Evolutionary conservation across 176 grass and related monocot genomes (phyloP), one percentile per base, ranked within the genome.

Genomic region (Musa schizocarpa): DNA sequence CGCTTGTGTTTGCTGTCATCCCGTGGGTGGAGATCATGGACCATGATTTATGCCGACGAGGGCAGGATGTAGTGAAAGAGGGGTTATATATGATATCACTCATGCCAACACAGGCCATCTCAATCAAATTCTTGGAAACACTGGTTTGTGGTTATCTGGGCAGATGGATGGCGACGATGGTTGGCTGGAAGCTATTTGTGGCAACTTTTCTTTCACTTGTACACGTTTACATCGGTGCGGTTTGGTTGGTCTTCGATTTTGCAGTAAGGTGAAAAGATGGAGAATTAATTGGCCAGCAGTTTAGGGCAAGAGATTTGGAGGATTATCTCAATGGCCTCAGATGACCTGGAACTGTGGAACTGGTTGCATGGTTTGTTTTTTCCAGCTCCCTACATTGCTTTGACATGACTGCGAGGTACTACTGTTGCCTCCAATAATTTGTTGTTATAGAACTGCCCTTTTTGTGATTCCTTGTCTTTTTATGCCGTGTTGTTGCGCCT

Each of bases 1-100:
- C 90, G 0, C 90, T 97, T 34, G 54, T 97, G 24, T 90, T 97
- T 78, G 92, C 94, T 8, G 84, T 97, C 69, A 87, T 92, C 61
- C 94, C 94, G 20, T 97, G 88, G 94, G 90, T 93, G 71, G 86
- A 87, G 50, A 76, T 92, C 62, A 97, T 97, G 90, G 88, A 93
- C 81, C 86, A 83, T 71, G 87, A 90, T 85, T 85, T 24, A 0
- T 84, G 83, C 12, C 81, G 77, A 4, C 87, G 81, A 77, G 89
- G 87, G 74, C 80, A 74, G 22, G 87, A 92, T 86, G 58, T 82
- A 22, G 87, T 92, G 73, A 92, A 92, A 79, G 90, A 97, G 87
- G 94, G 94, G 54, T 93, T 87, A 66, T 89, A 86, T 74, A 83
- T 93, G 81, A 75, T 93, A 34, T 88, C 90, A 16, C 53, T 93